These are phyloP conservation scores for Quercus suber DNA, from an alignment of 306 rosid species.

Conservation along the genomic window DNA sequence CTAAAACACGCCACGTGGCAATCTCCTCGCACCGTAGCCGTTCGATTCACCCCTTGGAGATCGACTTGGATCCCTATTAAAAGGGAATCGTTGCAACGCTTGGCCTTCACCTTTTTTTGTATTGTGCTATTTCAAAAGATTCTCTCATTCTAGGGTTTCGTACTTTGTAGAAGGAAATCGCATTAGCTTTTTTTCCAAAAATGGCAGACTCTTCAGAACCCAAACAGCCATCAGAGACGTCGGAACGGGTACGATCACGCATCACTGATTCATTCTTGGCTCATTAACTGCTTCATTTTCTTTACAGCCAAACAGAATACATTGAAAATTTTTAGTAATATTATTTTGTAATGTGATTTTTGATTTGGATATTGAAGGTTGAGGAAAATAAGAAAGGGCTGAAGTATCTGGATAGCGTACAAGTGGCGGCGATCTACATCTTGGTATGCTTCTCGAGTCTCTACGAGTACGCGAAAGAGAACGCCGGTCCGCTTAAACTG, in stretches of 20 bases:
- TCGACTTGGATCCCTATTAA: slow-evolving; percentile 14
- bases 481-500: slow-evolving; percentile 45
- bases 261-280: too few relatives aligned
- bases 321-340: background rate
- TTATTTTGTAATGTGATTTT: background rate
- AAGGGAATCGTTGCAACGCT: background rate
- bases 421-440: slow-evolving; percentile 40
- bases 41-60: background rate
- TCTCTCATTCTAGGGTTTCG: too few relatives aligned
- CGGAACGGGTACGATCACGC: background rate
- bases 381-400: slow-evolving; percentile 25
- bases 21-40: background rate
- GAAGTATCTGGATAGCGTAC: slow-evolving; percentile 45
- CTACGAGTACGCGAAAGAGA: slow-evolving; percentile 48
- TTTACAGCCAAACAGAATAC: background rate
- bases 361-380: slow-evolving; percentile 5
- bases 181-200: background rate
- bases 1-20: slow-evolving; percentile 9
- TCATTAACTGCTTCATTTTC: background rate
- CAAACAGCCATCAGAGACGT: slow-evolving; percentile 9
- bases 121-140: background rate
- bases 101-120: background rate
- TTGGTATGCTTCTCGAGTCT: slow-evolving; percentile 30
- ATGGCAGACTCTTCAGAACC: slow-evolving; percentile 36
- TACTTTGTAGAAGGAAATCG: background rate